These are phyloP conservation scores for Pisolithus microcarpus DNA, from an alignment of 768 basidiomycete genomes.

Conservation along the genomic window DNA sequence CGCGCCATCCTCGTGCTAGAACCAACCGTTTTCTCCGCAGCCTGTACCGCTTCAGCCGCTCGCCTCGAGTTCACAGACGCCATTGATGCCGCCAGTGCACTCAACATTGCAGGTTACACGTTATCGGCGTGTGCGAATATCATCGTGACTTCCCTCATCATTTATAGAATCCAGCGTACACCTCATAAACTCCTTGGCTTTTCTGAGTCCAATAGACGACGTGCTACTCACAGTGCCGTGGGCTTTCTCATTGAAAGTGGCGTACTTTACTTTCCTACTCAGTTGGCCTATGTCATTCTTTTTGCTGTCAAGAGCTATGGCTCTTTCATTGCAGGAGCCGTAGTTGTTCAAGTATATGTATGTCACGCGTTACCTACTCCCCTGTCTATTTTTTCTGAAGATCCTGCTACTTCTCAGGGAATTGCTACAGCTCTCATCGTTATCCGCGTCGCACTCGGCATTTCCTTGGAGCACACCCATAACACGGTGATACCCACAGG, in stretches of 20 bases:
- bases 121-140: slow-evolving; percentile 4
- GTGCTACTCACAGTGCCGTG: slow-evolving; percentile 21
- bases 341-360: slow-evolving; percentile 36
- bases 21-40: slow-evolving; percentile 5
- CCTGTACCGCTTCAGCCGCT: slow-evolving; percentile 24
- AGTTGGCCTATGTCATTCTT: slow-evolving; percentile 34
- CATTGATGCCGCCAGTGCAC: too few species aligned
- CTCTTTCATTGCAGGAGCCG: slow-evolving; percentile 27
- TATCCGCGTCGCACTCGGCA: slow-evolving; percentile 27
- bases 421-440: slow-evolving; percentile 31
- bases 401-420: slow-evolving; percentile 14
- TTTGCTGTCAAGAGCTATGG: slow-evolving; percentile 29
- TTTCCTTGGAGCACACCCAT: slow-evolving; percentile 22
- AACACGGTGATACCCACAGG: slow-evolving; percentile 13
- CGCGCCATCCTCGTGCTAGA: background rate
- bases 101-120: too few species aligned
- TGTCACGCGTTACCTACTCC: slow-evolving; percentile 3
- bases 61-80: slow-evolving; percentile 9
- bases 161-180: slow-evolving; percentile 30
- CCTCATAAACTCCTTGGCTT: slow-evolving; percentile 9
- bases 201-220: slow-evolving; percentile 6
- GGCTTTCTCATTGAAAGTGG: slow-evolving; percentile 35
- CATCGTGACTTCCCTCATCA: slow-evolving; percentile 36
- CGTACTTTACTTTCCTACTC: slow-evolving; percentile 30
- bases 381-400: background rate